These are phyloP conservation scores for Strobilomyces echinocephalus DNA, from an alignment of 768 basidiomycete species.

Conservation along the genomic window DNA sequence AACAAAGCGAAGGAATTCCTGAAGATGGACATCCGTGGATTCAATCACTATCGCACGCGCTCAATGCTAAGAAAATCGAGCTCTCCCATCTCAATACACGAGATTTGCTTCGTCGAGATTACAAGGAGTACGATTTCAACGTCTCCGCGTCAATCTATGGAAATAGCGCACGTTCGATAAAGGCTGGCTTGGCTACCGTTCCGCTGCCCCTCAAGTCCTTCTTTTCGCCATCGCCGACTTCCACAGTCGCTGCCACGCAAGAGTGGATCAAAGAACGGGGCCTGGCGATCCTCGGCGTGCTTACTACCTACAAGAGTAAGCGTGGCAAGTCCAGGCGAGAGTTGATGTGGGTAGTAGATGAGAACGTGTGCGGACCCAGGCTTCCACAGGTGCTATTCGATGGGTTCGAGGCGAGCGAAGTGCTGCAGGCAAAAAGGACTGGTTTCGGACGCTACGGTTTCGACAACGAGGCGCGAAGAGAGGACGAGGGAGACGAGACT, in stretches of 20 bases:
- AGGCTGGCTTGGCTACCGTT: constrained; percentile 78
- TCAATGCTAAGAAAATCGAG: constrained; percentile 52
- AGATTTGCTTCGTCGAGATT: constrained; percentile 90
- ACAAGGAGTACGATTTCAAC: constrained; percentile 74
- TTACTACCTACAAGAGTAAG: constrained; percentile 62
- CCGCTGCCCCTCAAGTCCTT: constrained; percentile 56
- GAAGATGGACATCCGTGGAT: constrained; percentile 38
- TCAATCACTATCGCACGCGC: constrained; percentile 46
- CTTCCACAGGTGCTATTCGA: constrained; percentile 44
- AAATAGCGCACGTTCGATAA: constrained; percentile 36
- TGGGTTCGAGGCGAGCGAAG: constrained; percentile 53
- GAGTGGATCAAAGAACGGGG: constrained; percentile 63
- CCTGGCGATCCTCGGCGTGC: constrained; percentile 68
- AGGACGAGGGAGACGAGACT: constrained; percentile 13
- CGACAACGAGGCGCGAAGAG: neutral
- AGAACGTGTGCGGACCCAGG: constrained; percentile 24
- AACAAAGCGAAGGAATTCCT: neutral
- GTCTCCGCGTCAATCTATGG: constrained; percentile 30
- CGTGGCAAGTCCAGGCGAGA: constrained; percentile 62
- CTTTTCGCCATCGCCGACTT: constrained; percentile 30
- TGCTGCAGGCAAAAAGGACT: constrained; percentile 47
- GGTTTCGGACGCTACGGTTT: constrained; percentile 22
- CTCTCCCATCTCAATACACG: constrained; percentile 62
- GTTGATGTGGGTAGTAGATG: constrained; percentile 59
- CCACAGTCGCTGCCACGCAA: constrained; percentile 24